phyloP scores from a whole-genome alignment of 345 rosid species.

The Sisymbrium irio region DNA sequence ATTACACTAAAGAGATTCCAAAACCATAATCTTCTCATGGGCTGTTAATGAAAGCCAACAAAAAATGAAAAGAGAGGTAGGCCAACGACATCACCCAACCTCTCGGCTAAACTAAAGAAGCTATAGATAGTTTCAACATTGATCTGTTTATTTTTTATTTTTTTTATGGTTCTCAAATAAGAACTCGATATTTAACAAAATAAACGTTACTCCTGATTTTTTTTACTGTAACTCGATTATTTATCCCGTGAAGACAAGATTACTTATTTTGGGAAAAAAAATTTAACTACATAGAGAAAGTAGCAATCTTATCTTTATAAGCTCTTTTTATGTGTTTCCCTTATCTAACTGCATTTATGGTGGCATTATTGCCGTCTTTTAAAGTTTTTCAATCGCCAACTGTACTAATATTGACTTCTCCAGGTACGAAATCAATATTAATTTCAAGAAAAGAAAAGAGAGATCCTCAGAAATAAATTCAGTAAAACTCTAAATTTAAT shows the following conservation, averaged over 20 bases:
- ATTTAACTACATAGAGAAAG: neutral
- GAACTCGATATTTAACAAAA: neutral
- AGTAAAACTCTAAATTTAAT: neutral
- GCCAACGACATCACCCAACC: constrained; percentile 32
- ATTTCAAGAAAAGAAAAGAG: neutral
- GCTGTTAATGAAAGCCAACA: constrained; percentile 19
- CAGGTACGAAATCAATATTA: neutral
- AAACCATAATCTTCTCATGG: constrained; percentile 1
- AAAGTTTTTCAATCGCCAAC: constrained; percentile 19
- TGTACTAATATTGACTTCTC: constrained; percentile 27
- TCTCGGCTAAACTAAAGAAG: neutral
- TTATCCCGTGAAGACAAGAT: too few species aligned
- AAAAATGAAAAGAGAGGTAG: constrained; percentile 11
- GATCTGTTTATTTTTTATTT: neutral
- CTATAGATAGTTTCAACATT: neutral
- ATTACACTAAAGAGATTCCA: constrained; percentile 23
- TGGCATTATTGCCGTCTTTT: constrained; percentile 10
- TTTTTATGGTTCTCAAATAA: neutral
- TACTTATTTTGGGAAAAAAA: neutral
- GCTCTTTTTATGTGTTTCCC: neutral
- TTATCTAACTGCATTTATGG: constrained; percentile 29
- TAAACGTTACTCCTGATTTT: neutral
- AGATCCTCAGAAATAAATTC: neutral
- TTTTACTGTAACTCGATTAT: neutral
- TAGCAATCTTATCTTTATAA: neutral